Conservation (phyloP, 192 early-diverging fungal species). For the Pilobolus umbonatus region DNA sequence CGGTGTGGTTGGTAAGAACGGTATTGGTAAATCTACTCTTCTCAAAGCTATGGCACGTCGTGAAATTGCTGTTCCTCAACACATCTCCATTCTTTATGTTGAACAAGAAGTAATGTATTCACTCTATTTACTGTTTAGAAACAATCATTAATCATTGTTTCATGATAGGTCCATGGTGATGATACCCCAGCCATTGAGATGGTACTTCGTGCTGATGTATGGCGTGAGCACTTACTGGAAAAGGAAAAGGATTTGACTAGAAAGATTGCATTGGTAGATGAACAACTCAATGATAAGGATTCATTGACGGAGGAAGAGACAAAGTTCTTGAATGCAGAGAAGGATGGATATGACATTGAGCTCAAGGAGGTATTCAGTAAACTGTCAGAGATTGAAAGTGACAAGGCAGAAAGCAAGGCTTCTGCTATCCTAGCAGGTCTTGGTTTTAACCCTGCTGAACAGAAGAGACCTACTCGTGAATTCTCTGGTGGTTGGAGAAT, state of each 20-base stretch:
- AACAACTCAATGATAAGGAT: slow-evolving; percentile 39
- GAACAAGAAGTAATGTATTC: slow-evolving; percentile 80
- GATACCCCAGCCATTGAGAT: slow-evolving; percentile 81
- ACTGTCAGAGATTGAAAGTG: slow-evolving; percentile 92
- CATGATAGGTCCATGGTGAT: slow-evolving; percentile 76
- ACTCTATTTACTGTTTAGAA: not conserved
- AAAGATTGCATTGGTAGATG: slow-evolving; percentile 48
- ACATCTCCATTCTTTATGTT: slow-evolving; percentile 94
- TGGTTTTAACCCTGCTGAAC: slow-evolving; percentile 78
- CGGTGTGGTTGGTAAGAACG: slow-evolving; percentile 92
- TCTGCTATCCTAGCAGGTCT: slow-evolving; percentile 94
- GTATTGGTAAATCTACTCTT: slow-evolving; percentile 83
- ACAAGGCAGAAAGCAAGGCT: slow-evolving; percentile 94
- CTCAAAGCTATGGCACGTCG: slow-evolving; percentile 72
- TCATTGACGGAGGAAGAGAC: slow-evolving; percentile 46
- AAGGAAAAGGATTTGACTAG: slow-evolving; percentile 72
- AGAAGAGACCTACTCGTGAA: slow-evolving; percentile 83
- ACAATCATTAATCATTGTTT: slow-evolving; percentile 5
- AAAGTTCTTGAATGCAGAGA: slow-evolving; percentile 47
- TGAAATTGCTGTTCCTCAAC: slow-evolving; percentile 82
- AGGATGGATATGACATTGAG: slow-evolving; percentile 45
- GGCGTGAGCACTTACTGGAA: slow-evolving; percentile 82
- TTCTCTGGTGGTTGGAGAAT: slow-evolving; percentile 99
- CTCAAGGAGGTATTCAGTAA: slow-evolving; percentile 83
- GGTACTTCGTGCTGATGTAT: slow-evolving; percentile 90